phyloP scores from a whole-genome alignment of 129 eudicot species.

The Flaveria linearis region DNA sequence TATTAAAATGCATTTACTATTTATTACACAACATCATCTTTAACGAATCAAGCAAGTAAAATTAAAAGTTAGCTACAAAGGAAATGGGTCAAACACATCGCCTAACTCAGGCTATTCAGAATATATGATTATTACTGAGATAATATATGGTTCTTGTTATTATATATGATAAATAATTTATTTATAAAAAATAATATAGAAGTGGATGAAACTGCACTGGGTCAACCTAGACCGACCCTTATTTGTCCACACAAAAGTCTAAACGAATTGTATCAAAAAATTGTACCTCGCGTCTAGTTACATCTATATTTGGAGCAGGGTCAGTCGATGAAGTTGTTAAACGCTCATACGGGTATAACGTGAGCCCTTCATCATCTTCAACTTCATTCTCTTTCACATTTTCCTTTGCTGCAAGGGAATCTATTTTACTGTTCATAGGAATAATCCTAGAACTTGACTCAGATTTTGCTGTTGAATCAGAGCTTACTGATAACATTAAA shows the following conservation, averaged over 20 bases:
- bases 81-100: neutral
- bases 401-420: slow-evolving; percentile 46
- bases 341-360: slow-evolving; percentile 66
- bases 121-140: neutral
- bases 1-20: neutral
- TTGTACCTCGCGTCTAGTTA: slow-evolving; percentile 76
- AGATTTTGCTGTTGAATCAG: slow-evolving; percentile 46
- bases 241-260: no score
- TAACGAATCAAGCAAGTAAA: neutral
- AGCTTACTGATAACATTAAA: slow-evolving; percentile 37
- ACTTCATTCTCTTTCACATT: slow-evolving; percentile 64
- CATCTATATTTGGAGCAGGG: slow-evolving; percentile 72
- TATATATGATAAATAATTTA: neutral
- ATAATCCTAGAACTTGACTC: slow-evolving; percentile 48
- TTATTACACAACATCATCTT: neutral
- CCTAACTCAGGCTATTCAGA: neutral
- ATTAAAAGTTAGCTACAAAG: neutral
- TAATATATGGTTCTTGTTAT: neutral
- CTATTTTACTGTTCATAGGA: slow-evolving; percentile 47
- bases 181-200: neutral
- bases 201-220: neutral
- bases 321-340: slow-evolving; percentile 63
- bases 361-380: slow-evolving; percentile 74
- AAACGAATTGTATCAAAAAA: neutral
- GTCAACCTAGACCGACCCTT: no score